These are phyloP conservation scores for Amylostereum areolatum DNA, from an alignment of 1,284 basidiomycete species.

Conservation along the genomic window DNA sequence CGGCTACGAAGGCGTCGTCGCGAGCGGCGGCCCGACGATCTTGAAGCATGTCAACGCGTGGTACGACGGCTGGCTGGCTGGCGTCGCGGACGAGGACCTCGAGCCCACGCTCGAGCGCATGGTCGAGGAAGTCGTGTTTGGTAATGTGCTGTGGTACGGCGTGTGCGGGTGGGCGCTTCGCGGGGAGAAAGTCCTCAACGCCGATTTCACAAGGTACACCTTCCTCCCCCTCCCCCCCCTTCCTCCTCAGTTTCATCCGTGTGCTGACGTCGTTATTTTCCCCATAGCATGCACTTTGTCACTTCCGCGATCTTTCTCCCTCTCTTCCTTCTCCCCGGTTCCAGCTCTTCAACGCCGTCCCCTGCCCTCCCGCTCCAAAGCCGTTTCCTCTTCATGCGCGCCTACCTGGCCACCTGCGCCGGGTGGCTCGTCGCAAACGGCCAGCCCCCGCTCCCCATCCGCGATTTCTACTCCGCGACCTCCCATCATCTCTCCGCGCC, in stretches of 20 bases:
- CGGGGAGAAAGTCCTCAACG: constrained; percentile 25
- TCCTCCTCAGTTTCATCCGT: background rate
- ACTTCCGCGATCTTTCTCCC: constrained; percentile 40
- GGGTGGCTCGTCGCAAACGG: constrained; percentile 33
- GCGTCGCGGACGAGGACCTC: constrained; percentile 25
- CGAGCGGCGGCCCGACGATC: constrained; percentile 32
- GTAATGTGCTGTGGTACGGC: constrained; percentile 33
- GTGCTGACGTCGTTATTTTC: background rate
- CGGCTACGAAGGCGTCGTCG: constrained; percentile 21
- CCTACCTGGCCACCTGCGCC: constrained; percentile 31
- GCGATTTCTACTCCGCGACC: constrained; percentile 26
- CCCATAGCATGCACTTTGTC: constrained; percentile 35
- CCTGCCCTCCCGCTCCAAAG: constrained; percentile 20
- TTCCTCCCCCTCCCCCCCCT: background rate
- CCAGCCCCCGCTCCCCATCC: constrained; percentile 27
- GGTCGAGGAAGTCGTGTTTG: constrained; percentile 40
- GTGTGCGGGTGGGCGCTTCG: constrained; percentile 31
- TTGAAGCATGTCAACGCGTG: constrained; percentile 42
- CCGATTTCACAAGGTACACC: constrained; percentile 29
- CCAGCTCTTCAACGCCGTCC: constrained; percentile 8
- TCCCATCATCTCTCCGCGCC: constrained; percentile 8
- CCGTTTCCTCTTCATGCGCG: constrained; percentile 27
- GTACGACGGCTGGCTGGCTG: constrained; percentile 31
- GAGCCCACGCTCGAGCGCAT: constrained; percentile 24
- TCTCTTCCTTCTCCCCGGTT: constrained; percentile 15